Percentiles rank a stretch among this genome's conserved stretches.
phyloP scores from a whole-genome alignment of 225 moss, liverwort and hornwort species.

The Physcomitrium patens region DNA sequence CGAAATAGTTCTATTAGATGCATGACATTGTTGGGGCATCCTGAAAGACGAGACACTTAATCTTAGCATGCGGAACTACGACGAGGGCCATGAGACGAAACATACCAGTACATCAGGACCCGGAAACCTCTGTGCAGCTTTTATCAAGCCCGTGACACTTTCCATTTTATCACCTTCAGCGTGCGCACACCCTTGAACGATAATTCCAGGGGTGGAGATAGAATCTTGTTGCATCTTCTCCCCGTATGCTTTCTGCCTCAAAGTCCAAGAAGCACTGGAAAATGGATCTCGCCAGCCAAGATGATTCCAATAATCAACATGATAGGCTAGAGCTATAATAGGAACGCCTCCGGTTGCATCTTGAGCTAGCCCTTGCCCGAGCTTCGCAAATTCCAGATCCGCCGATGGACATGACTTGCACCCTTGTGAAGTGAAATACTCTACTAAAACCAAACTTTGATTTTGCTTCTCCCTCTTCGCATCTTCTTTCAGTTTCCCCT shows the following conservation, averaged over 20 bases:
- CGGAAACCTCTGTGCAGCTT: constrained; percentile 68
- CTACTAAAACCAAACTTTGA: constrained; percentile 76
- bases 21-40: neutral
- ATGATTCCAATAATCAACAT: constrained; percentile 98
- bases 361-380: constrained; percentile 78
- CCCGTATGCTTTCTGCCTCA: constrained; percentile 86
- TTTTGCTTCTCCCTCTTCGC: constrained; percentile 52
- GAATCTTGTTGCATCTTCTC: constrained; percentile 79
- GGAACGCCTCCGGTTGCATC: constrained; percentile 57
- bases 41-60: neutral
- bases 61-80: neutral
- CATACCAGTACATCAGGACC: constrained; percentile 79
- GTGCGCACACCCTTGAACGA: constrained; percentile 84
- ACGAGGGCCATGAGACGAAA: constrained; percentile 8
- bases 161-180: constrained; percentile 60
- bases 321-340: constrained; percentile 78
- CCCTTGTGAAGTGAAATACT: constrained; percentile 92
- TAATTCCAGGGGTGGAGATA: constrained; percentile 89
- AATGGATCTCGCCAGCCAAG: constrained; percentile 99
- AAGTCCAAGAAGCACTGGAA: constrained; percentile 77
- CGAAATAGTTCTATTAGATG: no score
- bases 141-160: constrained; percentile 49
- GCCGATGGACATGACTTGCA: constrained; percentile 92
- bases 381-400: constrained; percentile 79
- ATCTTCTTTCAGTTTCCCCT: constrained; percentile 42